Conservation (phyloP, 2,329 filamentous ascomycete species). For the Fusarium euwallaceae region DNA sequence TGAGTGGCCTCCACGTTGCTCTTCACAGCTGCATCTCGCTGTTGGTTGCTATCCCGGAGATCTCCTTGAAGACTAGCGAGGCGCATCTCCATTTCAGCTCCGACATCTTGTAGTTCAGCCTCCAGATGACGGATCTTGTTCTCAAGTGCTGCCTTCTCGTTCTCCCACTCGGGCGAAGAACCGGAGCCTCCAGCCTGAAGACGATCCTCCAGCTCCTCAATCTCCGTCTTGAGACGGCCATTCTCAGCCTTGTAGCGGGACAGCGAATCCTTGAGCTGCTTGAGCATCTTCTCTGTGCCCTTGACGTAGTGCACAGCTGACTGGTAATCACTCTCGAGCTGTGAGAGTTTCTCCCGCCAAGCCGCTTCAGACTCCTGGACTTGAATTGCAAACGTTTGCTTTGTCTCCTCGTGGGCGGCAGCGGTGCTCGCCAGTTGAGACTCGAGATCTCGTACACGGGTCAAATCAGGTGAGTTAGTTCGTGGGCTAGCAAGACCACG, state of each 20-base stretch:
- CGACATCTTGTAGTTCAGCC: conserved; percentile 74
- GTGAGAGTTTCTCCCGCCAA: conserved; percentile 92
- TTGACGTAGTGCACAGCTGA: conserved; percentile 98
- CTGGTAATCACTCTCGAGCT: conserved; percentile 97
- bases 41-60: conserved; percentile 72
- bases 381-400: conserved; percentile 80
- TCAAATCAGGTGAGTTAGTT: conserved; percentile 83
- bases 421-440: conserved; percentile 83
- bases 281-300: conserved; percentile 98
- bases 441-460: conserved; percentile 86
- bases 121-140: conserved; percentile 78
- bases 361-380: conserved; percentile 88
- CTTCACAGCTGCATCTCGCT: conserved; percentile 76
- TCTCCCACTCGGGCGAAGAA: conserved; percentile 76
- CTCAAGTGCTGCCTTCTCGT: conserved; percentile 77
- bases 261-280: conserved; percentile 98
- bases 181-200: conserved; percentile 55
- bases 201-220: conserved; percentile 75
- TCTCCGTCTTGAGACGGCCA: conserved; percentile 81
- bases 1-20: conserved; percentile 66
- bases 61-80: conserved; percentile 78
- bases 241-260: conserved; percentile 92
- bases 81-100: conserved; percentile 77
- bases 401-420: conserved; percentile 88
- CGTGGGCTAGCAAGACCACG: conserved; percentile 78